Evolutionary conservation across 202 grass and related monocot species (phyloP).

Genomic region (Musa balbisiana): DNA sequence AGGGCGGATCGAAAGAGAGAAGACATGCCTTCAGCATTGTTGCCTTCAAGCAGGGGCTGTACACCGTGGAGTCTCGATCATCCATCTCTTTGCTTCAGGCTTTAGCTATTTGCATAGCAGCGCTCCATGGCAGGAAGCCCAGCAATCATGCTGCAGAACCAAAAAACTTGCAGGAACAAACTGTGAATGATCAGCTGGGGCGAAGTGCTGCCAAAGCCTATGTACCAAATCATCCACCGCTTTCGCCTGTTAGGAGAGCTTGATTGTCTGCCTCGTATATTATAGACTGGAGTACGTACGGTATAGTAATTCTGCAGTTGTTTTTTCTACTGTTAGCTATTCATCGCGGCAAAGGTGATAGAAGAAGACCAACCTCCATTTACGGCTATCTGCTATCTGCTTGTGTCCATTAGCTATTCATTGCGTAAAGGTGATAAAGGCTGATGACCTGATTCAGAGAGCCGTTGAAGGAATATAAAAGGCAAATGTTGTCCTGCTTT

Average conservation of each 20-base stretch:
- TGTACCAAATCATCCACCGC: constrained; percentile 3
- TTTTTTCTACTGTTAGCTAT: not conserved
- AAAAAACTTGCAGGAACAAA: constrained; percentile 29
- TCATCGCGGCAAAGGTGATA: not conserved
- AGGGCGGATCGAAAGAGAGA: constrained; percentile 55
- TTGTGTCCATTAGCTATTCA: no score
- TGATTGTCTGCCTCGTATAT: not conserved
- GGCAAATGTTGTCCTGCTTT: no score
- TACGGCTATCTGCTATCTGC: no score
- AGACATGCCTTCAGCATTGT: constrained; percentile 61
- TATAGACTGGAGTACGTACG: not conserved
- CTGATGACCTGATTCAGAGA: no score
- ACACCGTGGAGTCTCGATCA: constrained; percentile 70
- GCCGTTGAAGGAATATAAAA: no score
- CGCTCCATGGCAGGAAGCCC: constrained; percentile 58
- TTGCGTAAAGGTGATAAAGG: no score
- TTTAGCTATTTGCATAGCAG: constrained; percentile 81
- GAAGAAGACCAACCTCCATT: no score
- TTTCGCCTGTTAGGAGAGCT: constrained; percentile 8
- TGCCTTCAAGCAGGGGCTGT: constrained; percentile 84
- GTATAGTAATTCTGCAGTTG: not conserved
- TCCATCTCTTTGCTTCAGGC: constrained; percentile 73
- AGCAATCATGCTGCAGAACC: constrained; percentile 25
- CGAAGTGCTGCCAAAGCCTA: constrained; percentile 34
- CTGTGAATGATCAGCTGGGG: constrained; percentile 31